Evolutionary conservation across 2,329 filamentous ascomycete species (phyloP).

Genomic region (Hyphodiscus sp.): DNA sequence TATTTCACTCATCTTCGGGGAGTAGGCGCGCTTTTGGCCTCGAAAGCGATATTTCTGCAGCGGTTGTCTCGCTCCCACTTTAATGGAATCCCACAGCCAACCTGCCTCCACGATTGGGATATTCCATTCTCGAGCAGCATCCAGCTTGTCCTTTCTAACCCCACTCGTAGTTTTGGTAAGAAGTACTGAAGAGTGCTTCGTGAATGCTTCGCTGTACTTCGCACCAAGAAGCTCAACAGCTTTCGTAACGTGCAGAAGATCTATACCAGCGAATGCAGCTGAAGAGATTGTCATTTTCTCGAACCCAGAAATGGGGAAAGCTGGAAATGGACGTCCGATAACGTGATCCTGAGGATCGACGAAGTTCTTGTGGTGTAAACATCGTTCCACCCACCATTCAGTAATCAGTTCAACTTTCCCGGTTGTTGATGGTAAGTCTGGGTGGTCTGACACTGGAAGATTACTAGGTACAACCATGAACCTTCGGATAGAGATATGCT

Average conservation of each 20-base stretch:
- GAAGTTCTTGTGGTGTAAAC: slow-evolving; percentile 69
- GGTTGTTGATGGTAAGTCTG: slow-evolving; percentile 29
- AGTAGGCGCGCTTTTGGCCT: slow-evolving; percentile 22
- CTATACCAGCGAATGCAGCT: slow-evolving; percentile 76
- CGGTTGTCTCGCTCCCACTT: slow-evolving; percentile 44
- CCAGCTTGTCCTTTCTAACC: slow-evolving; percentile 67
- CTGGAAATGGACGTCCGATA: slow-evolving; percentile 69
- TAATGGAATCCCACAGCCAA: slow-evolving; percentile 83
- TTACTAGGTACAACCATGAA: slow-evolving; percentile 41
- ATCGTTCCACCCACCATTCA: slow-evolving; percentile 90
- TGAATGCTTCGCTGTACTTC: slow-evolving; percentile 72
- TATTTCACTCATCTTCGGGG: slow-evolving; percentile 10
- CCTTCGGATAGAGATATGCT: slow-evolving; percentile 7
- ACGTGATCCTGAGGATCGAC: slow-evolving; percentile 63
- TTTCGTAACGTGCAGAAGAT: slow-evolving; percentile 78
- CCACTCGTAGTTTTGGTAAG: slow-evolving; percentile 45
- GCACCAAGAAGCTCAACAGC: slow-evolving; percentile 71
- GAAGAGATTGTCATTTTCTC: slow-evolving; percentile 66
- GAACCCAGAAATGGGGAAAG: slow-evolving; percentile 65
- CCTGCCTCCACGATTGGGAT: slow-evolving; percentile 75
- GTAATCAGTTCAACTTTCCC: slow-evolving; percentile 54
- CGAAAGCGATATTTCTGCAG: slow-evolving; percentile 40
- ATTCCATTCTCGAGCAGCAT: slow-evolving; percentile 65
- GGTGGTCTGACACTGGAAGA: slow-evolving; percentile 24
- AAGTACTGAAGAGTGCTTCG: slow-evolving; percentile 64